Conservation (phyloP, 1,284 basidiomycete species). For the Xerocomus cyaneibrunnescens region DNA sequence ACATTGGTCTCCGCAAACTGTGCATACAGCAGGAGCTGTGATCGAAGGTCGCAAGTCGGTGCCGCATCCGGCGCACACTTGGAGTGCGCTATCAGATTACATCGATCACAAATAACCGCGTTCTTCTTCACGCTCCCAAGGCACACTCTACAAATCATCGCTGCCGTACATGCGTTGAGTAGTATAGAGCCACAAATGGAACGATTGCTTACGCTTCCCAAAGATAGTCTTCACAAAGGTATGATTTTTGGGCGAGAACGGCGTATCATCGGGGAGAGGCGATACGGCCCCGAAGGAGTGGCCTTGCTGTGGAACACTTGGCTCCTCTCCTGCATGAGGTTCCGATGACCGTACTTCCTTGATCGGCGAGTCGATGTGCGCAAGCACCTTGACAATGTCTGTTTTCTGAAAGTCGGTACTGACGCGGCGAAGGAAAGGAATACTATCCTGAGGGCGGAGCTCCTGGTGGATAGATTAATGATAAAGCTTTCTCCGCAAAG, state of each 20-base stretch:
- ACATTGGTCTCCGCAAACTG: slow-evolving; percentile 67
- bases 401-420: slow-evolving; percentile 80
- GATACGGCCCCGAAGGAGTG: slow-evolving; percentile 42
- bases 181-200: background rate
- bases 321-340: slow-evolving; percentile 29
- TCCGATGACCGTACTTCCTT: slow-evolving; percentile 45
- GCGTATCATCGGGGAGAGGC: slow-evolving; percentile 44
- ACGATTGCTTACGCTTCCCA: slow-evolving; percentile 70
- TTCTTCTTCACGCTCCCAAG: slow-evolving; percentile 78
- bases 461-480: slow-evolving; percentile 46
- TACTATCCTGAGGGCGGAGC: slow-evolving; percentile 86
- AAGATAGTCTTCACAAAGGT: slow-evolving; percentile 91
- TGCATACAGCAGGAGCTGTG: slow-evolving; percentile 69
- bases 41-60: slow-evolving; percentile 79
- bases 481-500: background rate
- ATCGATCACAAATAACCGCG: slow-evolving; percentile 86
- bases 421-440: slow-evolving; percentile 89
- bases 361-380: slow-evolving; percentile 49
- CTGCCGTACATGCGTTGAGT: slow-evolving; percentile 43
- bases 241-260: slow-evolving; percentile 65
- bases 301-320: slow-evolving; percentile 28
- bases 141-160: slow-evolving; percentile 87
- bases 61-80: slow-evolving; percentile 76
- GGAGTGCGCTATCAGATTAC: slow-evolving; percentile 85
- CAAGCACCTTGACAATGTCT: slow-evolving; percentile 58